These are phyloP conservation scores for Colletotrichum theobromicola DNA, from an alignment of 2,329 filamentous ascomycete species.

Conservation along the genomic window DNA sequence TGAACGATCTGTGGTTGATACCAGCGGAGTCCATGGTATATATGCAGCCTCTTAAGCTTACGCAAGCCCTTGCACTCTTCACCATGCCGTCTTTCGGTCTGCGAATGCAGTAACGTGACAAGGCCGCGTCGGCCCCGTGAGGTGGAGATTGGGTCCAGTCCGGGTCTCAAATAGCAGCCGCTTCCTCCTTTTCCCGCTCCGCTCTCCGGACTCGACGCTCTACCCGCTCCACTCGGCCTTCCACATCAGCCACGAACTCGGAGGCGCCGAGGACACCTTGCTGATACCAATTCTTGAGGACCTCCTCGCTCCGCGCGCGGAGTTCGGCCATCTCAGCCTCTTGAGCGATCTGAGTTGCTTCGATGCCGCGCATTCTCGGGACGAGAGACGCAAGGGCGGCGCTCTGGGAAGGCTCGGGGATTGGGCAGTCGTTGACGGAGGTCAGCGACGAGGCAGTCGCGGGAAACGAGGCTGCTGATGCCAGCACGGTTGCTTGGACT, in stretches of 20 bases:
- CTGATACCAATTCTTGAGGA: conserved; percentile 77
- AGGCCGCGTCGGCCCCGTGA: neutral
- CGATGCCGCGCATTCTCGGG: conserved; percentile 66
- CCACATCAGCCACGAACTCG: conserved; percentile 73
- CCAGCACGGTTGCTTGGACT: conserved; percentile 59
- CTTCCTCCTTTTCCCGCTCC: conserved; percentile 63
- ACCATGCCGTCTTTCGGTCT: neutral
- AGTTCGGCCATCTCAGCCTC: conserved; percentile 66
- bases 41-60: neutral
- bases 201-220: conserved; percentile 70
- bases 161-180: neutral
- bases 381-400: conserved; percentile 62
- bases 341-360: conserved; percentile 67
- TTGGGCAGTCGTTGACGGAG: conserved; percentile 58
- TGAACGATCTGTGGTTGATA: neutral
- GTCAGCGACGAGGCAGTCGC: conserved; percentile 62
- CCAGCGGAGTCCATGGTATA: neutral
- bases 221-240: conserved; percentile 68
- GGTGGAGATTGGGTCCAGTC: neutral
- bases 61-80: neutral
- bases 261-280: conserved; percentile 71
- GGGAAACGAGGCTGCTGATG: conserved; percentile 60
- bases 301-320: conserved; percentile 65
- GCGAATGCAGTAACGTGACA: neutral
- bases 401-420: conserved; percentile 61